A percentile compares a stretch with the other conserved stretches of the same genome.
Conservation (phyloP, 257 asterid species). For the Ajuga chamaepitys region DNA sequence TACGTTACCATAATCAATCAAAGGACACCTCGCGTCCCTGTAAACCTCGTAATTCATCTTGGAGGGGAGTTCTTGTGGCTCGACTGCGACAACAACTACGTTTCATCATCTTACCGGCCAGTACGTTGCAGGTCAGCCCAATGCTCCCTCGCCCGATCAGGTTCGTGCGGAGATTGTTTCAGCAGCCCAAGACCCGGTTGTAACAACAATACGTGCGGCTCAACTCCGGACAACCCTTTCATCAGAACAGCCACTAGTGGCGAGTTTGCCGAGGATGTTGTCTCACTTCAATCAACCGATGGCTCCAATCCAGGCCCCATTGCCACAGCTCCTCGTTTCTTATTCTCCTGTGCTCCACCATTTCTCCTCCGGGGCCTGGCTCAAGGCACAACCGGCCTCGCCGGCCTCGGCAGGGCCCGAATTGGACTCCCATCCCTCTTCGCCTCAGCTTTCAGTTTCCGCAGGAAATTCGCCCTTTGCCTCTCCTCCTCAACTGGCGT, state of each 20-base stretch:
- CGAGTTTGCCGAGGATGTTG: conserved; percentile 54
- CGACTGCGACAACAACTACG: conserved; percentile 51
- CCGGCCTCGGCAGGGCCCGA: conserved; percentile 48
- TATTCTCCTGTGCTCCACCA: conserved; percentile 39
- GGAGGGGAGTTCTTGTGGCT: conserved; percentile 66
- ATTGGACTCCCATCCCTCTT: conserved; percentile 42
- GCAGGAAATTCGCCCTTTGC: conserved; percentile 47
- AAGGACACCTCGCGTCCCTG: conserved; percentile 50
- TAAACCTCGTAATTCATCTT: conserved; percentile 49
- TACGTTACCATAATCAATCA: conserved; percentile 44
- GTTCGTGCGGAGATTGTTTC: conserved; percentile 35
- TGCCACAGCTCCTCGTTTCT: conserved; percentile 24
- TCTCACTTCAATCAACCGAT: conserved; percentile 34
- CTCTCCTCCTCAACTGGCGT: conserved; percentile 40
- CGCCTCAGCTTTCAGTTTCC: conserved; percentile 49
- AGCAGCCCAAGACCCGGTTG: conserved; percentile 48
- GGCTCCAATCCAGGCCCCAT: conserved; percentile 37
- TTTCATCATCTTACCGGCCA: conserved; percentile 48
- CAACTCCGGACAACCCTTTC: conserved; percentile 36
- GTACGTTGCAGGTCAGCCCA: conserved; percentile 50
- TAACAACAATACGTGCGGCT: conserved; percentile 44
- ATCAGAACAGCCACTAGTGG: conserved; percentile 28
- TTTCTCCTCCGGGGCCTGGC: conserved; percentile 41
- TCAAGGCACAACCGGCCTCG: conserved; percentile 33
- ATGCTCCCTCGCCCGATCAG: conserved; percentile 35